Base-by-base conservation (phyloP, 2,329 filamentous ascomycete species). In the Calonectria pseudoreteaudii region DNA sequence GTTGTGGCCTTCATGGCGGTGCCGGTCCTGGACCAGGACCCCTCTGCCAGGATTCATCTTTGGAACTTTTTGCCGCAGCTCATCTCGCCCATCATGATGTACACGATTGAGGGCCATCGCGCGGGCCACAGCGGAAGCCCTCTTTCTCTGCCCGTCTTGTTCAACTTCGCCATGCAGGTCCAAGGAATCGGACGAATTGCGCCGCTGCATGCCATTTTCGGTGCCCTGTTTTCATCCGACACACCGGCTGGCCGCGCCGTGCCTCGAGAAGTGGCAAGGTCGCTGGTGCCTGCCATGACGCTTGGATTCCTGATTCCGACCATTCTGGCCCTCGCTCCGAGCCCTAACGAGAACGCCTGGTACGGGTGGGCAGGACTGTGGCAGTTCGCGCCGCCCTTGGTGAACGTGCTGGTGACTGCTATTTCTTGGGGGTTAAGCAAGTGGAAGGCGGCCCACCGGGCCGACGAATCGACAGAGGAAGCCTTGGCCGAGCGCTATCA, bases 1-100 rank as follows among this genome's bases (percentile, higher is more conserved):
- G 23, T 62, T 6, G 26, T 28, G 16, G 23, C 23, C 5, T 34
- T 30, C 18, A 20, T 41, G 34, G 16, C 34, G 7, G 26, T 41
- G 9, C 34, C 56, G 2, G 56, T 62, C 0, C 23, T 41, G 36
- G 23, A 62, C 36, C 56, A 62, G 9, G 31, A 62, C 14, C 56
- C 56, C 11, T 41, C 56, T 13, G 34, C 36, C 26, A 62, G 56
- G 16, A 23, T 62, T 23, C 56, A 62, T 62, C 16, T 62, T 5
- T 62, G 56, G 56, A 62, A 62, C 56, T 62, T 62, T 28, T 16
- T 62, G 14, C 56, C 56, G 11, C 56, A 62, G 34, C 56, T 62
- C 7, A 62, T 62, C 14, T 41, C 56, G 9, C 56, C 56, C 9
- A 38, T 62, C 1, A 4, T 62, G 23, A 4, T 62, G 4, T 62